Base-by-base conservation (phyloP, 2,329 filamentous ascomycete species). In the Colletotrichum cordylinicola region DNA sequence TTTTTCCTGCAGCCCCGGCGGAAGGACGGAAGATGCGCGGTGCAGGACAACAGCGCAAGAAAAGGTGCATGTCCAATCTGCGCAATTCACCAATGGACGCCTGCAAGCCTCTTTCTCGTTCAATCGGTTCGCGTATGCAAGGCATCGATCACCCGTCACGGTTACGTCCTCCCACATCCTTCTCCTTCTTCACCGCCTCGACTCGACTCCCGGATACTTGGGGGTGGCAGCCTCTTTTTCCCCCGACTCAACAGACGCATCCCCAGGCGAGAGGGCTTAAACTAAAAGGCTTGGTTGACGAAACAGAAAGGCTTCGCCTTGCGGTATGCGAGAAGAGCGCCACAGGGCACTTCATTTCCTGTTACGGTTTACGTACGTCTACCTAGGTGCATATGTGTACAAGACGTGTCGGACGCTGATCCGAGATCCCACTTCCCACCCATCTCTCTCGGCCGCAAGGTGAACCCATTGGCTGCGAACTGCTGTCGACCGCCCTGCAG, bases 131-230 rank as follows among this genome's bases (percentile, higher is more conserved):
- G 64, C 73, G 31, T 52, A 69, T 75, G 58, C 64, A 74, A 35
- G 37, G 21, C 60, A 72, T 64, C 18, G 52, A 75, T 73, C 73
- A 67, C 52, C 60, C 69, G 29, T 73, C 70, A 69, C 58, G 18
- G 48, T 60, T 13, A 39, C 35, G 18, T 31, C 35, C 35, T 16
- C 33, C 56, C 18, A n/a, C 21, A 33, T 43, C 39, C 27, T 31
- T 2, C 12, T 31, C 27, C 64, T 67, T 75, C 70, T 75, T 75
- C 74, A 75, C 74, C 74, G 74, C 74, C 74, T 75, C 58, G 35
- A 43, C 64, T 37, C 13, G 35, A 43, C 64, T 37, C 13, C 43
- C 43, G 15, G 33, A 52, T 67, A 16, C 4, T 24, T 24, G 52
- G 21, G 52, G 52, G 24, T 27, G 52, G 52, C 21, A 56, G 52